A percentile compares a stretch with the other conserved stretches of the same genome.
phyloP scores from a whole-genome alignment of 495 filamentous ascomycete species.

The Aspergillus nanangensis region DNA sequence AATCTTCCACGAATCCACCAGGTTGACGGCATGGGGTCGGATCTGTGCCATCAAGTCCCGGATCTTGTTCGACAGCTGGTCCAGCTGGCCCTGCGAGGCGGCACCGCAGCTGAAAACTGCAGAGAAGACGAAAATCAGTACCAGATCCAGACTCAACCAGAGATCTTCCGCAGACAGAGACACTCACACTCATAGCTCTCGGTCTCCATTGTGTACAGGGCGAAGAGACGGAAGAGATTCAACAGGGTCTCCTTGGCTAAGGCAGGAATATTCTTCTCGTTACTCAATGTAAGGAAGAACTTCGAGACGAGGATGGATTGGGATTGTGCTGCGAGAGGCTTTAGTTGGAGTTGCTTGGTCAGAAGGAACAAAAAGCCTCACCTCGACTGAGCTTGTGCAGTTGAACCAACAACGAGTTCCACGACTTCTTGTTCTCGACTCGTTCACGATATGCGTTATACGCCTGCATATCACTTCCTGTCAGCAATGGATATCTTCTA shows the following conservation, averaged over 20 bases:
- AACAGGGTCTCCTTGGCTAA: conserved; percentile 18
- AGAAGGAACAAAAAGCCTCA: too few species aligned
- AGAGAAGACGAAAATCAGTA: too few species aligned
- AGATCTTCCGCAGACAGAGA: neutral
- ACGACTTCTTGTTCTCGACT: conserved; percentile 37
- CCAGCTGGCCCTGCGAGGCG: conserved; percentile 25
- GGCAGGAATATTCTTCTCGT: conserved; percentile 19
- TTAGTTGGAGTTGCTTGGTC: too few species aligned
- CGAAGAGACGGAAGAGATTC: conserved; percentile 40
- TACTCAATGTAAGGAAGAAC: conserved; percentile 31
- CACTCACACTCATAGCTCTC: conserved; percentile 28
- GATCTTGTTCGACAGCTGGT: conserved; percentile 28
- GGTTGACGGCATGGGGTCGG: conserved; percentile 41
- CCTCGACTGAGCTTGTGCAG: conserved; percentile 42
- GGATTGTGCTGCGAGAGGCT: conserved; percentile 38
- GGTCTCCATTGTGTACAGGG: conserved; percentile 37
- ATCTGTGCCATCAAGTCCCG: conserved; percentile 37
- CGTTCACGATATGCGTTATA: conserved; percentile 39
- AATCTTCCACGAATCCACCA: conserved; percentile 45
- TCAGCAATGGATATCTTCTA: too few species aligned
- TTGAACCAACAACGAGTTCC: conserved; percentile 43
- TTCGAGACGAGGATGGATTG: conserved; percentile 40
- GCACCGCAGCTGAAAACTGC: conserved; percentile 34
- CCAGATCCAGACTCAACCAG: too few species aligned
- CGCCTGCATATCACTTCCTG: conserved; percentile 11